These are phyloP conservation scores for Leccinum griseonigrum DNA, from an alignment of 1,284 basidiomycete genomes.

Conservation along the genomic window DNA sequence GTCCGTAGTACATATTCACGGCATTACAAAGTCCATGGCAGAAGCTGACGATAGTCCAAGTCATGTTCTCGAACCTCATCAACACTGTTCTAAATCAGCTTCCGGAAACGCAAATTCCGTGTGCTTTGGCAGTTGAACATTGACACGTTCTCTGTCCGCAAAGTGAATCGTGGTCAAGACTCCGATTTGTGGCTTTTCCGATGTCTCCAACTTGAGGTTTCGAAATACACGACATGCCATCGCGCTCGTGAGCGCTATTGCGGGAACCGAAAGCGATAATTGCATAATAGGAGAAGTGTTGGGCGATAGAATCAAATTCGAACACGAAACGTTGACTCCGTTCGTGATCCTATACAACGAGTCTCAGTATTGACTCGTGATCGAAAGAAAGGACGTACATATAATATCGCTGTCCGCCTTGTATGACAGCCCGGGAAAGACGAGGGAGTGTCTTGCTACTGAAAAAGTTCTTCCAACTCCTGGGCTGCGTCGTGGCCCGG, in stretches of 20 bases:
- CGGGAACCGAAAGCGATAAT: constrained; percentile 18
- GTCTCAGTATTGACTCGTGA: background rate
- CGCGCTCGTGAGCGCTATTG: constrained; percentile 27
- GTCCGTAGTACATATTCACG: background rate
- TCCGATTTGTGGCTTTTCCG: constrained; percentile 8
- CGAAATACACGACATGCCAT: constrained; percentile 36
- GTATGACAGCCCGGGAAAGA: constrained; percentile 27
- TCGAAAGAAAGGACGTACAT: constrained; percentile 13
- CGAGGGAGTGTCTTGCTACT: constrained; percentile 20
- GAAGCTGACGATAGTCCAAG: background rate
- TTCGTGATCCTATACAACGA: constrained; percentile 19
- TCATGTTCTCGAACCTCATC: background rate
- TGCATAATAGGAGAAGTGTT: constrained; percentile 17
- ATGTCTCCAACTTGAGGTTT: constrained; percentile 29
- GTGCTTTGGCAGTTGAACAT: constrained; percentile 2
- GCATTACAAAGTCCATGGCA: background rate
- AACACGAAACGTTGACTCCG: constrained; percentile 19
- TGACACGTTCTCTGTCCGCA: constrained; percentile 2
- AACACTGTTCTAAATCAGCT: constrained; percentile 2
- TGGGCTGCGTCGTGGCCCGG: background rate
- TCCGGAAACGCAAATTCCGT: background rate
- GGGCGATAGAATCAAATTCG: background rate
- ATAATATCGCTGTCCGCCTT: constrained; percentile 33
- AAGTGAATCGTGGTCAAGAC: constrained; percentile 22
- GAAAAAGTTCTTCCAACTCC: constrained; percentile 12